Conservation (phyloP, 2,329 filamentous ascomycete species). For the Hawksworthiomyces lignivorus region DNA sequence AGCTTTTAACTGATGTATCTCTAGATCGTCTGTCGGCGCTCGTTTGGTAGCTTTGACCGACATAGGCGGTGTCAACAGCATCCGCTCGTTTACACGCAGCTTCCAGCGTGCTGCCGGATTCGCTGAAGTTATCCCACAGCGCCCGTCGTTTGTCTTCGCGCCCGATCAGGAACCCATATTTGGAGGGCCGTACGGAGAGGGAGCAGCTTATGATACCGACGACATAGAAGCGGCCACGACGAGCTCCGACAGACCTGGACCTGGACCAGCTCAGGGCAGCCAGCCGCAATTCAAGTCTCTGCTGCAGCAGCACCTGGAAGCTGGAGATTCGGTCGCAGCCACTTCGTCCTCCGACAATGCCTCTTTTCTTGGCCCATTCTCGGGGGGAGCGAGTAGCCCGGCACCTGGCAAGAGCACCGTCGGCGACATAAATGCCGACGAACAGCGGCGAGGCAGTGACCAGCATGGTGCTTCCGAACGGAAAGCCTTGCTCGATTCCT, state of each 20-base stretch:
- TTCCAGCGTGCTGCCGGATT: slow-evolving; percentile 90
- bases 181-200: slow-evolving; percentile 20
- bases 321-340: slow-evolving; percentile 17
- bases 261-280: no score
- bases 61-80: slow-evolving; percentile 84
- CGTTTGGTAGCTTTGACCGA: slow-evolving; percentile 54
- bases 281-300: slow-evolving; percentile 30
- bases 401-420: slow-evolving; percentile 26
- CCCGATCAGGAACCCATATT: slow-evolving; percentile 44
- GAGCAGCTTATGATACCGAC: slow-evolving; percentile 29
- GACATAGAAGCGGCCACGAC: slow-evolving; percentile 26
- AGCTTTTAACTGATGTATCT: no score
- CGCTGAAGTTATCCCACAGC: slow-evolving; percentile 75
- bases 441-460: slow-evolving; percentile 1
- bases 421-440: neutral
- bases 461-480: slow-evolving; percentile 27
- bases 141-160: slow-evolving; percentile 63
- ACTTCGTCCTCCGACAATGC: slow-evolving; percentile 8
- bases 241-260: no score
- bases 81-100: slow-evolving; percentile 86
- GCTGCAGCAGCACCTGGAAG: slow-evolving; percentile 45
- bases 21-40: slow-evolving; percentile 40
- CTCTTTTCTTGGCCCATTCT: neutral
- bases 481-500: slow-evolving; percentile 30
- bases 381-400: slow-evolving; percentile 7